Conservation (phyloP, 2,329 filamentous ascomycete species). For the Cordyceps militaris region DNA sequence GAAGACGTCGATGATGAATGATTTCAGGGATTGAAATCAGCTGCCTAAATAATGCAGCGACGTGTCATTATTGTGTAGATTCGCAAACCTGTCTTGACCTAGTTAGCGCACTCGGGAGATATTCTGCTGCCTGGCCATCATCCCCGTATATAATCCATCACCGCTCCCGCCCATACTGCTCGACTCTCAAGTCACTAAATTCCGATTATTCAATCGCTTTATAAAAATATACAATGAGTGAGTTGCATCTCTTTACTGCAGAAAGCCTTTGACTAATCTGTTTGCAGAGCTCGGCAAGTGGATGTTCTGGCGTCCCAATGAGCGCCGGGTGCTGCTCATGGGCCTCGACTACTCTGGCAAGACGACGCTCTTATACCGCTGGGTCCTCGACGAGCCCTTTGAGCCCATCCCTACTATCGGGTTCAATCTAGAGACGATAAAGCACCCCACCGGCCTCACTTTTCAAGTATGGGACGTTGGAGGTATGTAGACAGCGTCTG, state of each 20-base stretch:
- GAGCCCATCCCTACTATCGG: slow-evolving; percentile 92
- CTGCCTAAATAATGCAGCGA: background rate
- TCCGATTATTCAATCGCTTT: no score
- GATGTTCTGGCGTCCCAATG: background rate
- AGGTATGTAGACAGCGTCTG: slow-evolving; percentile 16
- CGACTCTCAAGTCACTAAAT: background rate
- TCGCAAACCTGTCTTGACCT: background rate
- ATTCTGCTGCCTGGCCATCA: background rate
- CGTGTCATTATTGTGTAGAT: background rate
- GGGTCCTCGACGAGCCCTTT: slow-evolving; percentile 88
- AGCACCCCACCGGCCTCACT: slow-evolving; percentile 16
- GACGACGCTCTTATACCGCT: slow-evolving; percentile 67
- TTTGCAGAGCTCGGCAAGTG: background rate
- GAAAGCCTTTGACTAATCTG: background rate
- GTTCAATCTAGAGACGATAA: slow-evolving; percentile 84
- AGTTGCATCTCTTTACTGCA: background rate
- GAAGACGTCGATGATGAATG: no score
- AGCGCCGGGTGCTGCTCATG: slow-evolving; percentile 3
- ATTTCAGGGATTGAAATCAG: no score
- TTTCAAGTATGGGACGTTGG: slow-evolving; percentile 25
- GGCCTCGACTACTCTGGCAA: slow-evolving; percentile 46
- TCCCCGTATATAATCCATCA: background rate
- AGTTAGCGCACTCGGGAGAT: background rate
- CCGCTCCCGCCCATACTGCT: background rate
- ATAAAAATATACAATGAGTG: background rate